Evolutionary conservation across 2,329 filamentous ascomycete species (phyloP).

Genomic region (Zarea fungicola): DNA sequence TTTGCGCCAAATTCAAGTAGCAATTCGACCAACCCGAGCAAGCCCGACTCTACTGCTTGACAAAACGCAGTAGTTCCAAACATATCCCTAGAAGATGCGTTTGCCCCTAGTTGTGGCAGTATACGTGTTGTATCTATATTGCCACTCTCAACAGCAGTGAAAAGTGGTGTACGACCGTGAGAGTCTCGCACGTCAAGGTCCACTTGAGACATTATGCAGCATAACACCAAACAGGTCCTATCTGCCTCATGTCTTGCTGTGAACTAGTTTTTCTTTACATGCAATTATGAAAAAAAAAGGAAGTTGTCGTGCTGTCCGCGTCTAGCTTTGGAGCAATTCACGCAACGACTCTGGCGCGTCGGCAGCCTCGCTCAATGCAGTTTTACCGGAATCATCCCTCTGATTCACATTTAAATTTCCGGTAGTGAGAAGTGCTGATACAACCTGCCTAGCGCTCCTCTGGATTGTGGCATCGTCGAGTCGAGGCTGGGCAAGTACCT

Average conservation of each 20-base stretch:
- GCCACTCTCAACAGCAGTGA: background rate
- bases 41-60: background rate
- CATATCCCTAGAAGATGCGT: background rate
- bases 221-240: too few species aligned
- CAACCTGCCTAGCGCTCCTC: background rate
- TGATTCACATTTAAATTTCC: conserved; percentile 3
- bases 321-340: too few species aligned
- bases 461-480: background rate
- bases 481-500: background rate
- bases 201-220: too few species aligned
- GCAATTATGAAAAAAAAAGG: too few species aligned
- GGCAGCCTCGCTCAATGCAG: background rate
- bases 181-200: background rate
- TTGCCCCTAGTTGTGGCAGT: background rate
- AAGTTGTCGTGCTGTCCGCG: too few species aligned
- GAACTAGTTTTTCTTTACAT: too few species aligned
- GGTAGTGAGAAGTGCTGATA: background rate
- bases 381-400: background rate
- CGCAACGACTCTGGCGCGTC: background rate
- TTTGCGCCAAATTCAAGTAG: background rate
- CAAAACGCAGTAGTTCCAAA: background rate
- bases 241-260: too few species aligned
- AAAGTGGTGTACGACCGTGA: background rate
- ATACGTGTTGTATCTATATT: background rate
- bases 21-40: background rate